Evolutionary conservation across 2,329 filamentous ascomycete species (phyloP).

Genomic region (Seiridium cupressi): DNA sequence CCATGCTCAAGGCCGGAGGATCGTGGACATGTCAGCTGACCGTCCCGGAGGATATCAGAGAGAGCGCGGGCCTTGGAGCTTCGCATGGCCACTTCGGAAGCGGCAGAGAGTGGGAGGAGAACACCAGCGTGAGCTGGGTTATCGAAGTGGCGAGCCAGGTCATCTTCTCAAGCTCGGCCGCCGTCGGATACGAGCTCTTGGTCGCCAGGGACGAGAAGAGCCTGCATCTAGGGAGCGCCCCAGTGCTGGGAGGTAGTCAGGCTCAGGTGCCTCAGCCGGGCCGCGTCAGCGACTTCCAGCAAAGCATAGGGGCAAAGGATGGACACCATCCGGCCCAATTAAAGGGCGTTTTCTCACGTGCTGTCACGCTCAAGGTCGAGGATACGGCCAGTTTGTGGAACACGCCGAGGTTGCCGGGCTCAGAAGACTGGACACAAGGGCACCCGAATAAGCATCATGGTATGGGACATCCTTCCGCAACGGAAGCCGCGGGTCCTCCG

Average conservation of each 20-base stretch:
- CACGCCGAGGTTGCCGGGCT: constrained; percentile 76
- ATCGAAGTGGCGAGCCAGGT: constrained; percentile 91
- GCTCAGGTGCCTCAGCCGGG: constrained; percentile 61
- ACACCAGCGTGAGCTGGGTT: constrained; percentile 62
- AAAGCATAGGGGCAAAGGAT: constrained; percentile 54
- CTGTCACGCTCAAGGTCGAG: constrained; percentile 75
- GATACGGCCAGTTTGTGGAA: constrained; percentile 92
- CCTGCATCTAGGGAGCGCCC: constrained; percentile 59
- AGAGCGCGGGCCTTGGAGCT: constrained; percentile 52
- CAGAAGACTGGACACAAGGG: constrained; percentile 42
- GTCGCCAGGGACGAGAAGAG: constrained; percentile 85
- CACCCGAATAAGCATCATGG: constrained; percentile 21
- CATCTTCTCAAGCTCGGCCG: constrained; percentile 85
- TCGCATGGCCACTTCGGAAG: constrained; percentile 45
- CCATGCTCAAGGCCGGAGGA: constrained; percentile 92
- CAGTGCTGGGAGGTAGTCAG: constrained; percentile 43
- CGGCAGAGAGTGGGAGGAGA: constrained; percentile 40
- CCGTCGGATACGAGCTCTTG: constrained; percentile 83
- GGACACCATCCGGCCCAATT: constrained; percentile 60
- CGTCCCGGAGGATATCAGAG: constrained; percentile 75
- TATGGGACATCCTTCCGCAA: constrained; percentile 16
- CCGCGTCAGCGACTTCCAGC: constrained; percentile 73
- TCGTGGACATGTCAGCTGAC: constrained; percentile 78
- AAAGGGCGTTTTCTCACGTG: constrained; percentile 81
- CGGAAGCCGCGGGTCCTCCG: constrained; percentile 18